These are phyloP conservation scores for Pestalotiopsis fici DNA, from an alignment of 2,329 filamentous ascomycete species.

Conservation along the genomic window DNA sequence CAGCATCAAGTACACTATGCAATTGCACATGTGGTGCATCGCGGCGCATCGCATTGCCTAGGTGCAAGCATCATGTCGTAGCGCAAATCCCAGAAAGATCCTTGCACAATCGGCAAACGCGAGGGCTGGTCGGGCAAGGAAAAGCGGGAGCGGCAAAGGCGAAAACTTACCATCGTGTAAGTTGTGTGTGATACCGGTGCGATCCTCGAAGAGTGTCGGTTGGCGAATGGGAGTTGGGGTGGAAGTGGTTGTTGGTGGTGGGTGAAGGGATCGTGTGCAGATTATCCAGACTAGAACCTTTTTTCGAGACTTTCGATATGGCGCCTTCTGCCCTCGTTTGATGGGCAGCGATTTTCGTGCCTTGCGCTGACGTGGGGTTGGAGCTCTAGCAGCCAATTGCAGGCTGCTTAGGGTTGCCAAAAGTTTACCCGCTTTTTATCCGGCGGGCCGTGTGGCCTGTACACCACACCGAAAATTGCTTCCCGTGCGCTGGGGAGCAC, in stretches of 20 bases:
- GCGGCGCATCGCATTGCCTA: background rate
- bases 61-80: background rate
- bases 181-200: constrained; percentile 56
- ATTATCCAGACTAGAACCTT: constrained; percentile 14
- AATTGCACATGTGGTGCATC: constrained; percentile 12
- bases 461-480: constrained; percentile 11
- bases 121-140: background rate
- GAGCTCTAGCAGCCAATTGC: constrained; percentile 12
- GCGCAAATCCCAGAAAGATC: background rate
- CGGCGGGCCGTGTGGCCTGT: constrained; percentile 4
- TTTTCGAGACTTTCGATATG: constrained; percentile 7
- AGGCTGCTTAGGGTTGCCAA: constrained; percentile 10
- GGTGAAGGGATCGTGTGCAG: constrained; percentile 20
- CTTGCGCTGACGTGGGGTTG: constrained; percentile 9
- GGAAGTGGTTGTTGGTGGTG: constrained; percentile 19
- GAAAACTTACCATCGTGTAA: constrained; percentile 61
- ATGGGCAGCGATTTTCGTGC: constrained; percentile 11
- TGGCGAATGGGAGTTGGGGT: constrained; percentile 20
- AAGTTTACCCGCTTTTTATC: constrained; percentile 11
- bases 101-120: background rate
- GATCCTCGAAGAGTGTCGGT: constrained; percentile 65
- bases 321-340: background rate
- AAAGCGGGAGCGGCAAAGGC: constrained; percentile 2
- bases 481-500: background rate
- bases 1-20: constrained; percentile 15